Base-by-base conservation (phyloP, 2,329 filamentous ascomycete genomes). In the Aphanocladium album region DNA sequence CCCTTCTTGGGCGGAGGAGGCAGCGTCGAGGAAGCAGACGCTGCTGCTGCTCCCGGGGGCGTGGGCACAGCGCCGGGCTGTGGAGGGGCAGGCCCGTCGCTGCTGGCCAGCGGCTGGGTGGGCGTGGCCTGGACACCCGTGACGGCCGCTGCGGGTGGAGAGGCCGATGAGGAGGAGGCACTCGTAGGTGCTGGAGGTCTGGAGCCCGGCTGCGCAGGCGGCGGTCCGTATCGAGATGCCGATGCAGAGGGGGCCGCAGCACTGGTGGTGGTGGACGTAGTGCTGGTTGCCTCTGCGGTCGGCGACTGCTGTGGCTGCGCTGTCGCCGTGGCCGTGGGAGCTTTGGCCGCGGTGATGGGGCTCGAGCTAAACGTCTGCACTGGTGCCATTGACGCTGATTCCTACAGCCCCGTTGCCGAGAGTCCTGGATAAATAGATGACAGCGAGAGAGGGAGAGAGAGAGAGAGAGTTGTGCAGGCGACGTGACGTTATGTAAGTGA, bases 311-410 rank as follows among this genome's bases (percentile, higher is more conserved):
- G n/a, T n/a, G n/a, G n/a, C n/a, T n/a, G n/a, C n/a, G n/a, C n/a
- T n/a, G 37, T n/a, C 33, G 81, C 77, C 21, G 80, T 81, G 46
- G 73, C 68, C 35, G 76, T 80, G 17, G 76, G 75, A 53, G 83
- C 76, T 72, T 84, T 86, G 61, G 79, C 74, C 41, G 81, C 79
- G 66, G 76, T 81, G 70, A 87, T 85, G 50, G 85, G 84, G 69
- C 82, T 85, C 59, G 80, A 72, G 39, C 78, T 80, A 71, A 85
- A 84, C 46, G 87, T 79, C 52, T 80, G 82, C 63, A 88, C 80
- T n/a, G 83, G 79, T 53, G 84, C 78, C 84, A 87, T 87, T n/a
- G 51, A 74, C 68, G 12, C 3, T 9, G 9, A 37, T 50, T 27
- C n/a, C 23, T 30, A 43, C 16, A 41, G 2, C 16, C 14, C 11